Evolutionary conservation across 1,284 basidiomycete species (phyloP).

Genomic region (Waitea zeae): DNA sequence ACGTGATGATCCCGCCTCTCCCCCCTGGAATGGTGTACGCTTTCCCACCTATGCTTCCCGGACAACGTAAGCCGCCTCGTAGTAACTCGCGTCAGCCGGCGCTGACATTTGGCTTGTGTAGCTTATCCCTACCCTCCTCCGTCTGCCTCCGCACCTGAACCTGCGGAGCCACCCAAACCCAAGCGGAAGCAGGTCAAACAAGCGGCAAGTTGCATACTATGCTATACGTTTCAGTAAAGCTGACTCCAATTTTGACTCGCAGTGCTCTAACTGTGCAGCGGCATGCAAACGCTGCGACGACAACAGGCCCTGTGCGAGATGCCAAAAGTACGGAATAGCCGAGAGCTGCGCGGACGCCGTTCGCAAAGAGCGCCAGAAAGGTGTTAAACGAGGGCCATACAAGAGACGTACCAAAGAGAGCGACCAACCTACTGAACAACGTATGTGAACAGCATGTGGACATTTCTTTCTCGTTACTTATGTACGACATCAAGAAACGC

Average conservation of each 20-base stretch:
- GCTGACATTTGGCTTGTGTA: too few relatives aligned
- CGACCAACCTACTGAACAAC: too few relatives aligned
- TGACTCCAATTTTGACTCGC: constrained; percentile 1
- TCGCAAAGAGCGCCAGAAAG: constrained; percentile 73
- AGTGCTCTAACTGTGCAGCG: constrained; percentile 74
- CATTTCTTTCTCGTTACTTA: too few relatives aligned
- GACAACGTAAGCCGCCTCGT: too few relatives aligned
- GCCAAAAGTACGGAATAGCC: constrained; percentile 61
- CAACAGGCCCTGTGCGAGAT: constrained; percentile 61
- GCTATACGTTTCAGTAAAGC: constrained; percentile 1
- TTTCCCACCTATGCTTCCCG: too few relatives aligned
- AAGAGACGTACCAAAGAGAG: too few relatives aligned
- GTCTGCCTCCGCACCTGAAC: too few relatives aligned
- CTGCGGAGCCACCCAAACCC: constrained; percentile 20
- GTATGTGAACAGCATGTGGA: too few relatives aligned
- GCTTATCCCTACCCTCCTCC: too few relatives aligned
- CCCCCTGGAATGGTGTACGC: not conserved
- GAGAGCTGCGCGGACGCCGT: constrained; percentile 57
- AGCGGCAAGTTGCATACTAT: constrained; percentile 35
- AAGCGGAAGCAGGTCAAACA: constrained; percentile 84
- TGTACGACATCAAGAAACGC: too few relatives aligned
- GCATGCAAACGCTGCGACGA: constrained; percentile 83
- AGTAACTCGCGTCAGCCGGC: too few relatives aligned
- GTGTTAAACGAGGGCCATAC: constrained; percentile 76
- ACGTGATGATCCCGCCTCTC: not conserved